Conservation (phyloP, 1,284 basidiomycete species). For the Pseudomicrostroma phylloplanum region DNA sequence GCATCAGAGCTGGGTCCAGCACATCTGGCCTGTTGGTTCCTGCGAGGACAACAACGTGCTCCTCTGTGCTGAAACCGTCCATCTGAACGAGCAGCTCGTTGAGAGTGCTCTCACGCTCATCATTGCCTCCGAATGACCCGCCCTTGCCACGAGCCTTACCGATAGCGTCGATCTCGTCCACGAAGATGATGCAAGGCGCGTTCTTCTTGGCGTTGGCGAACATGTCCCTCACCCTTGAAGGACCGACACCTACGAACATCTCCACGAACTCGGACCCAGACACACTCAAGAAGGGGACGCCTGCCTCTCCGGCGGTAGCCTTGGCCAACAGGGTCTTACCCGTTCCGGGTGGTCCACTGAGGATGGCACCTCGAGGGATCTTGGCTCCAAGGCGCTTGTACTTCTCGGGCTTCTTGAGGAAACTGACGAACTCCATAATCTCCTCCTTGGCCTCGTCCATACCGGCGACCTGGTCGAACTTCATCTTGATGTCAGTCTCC, state of each 20-base stretch:
- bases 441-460: slow-evolving; percentile 99
- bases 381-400: slow-evolving; percentile 97
- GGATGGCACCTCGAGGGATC: slow-evolving; percentile 94
- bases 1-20: slow-evolving; percentile 86
- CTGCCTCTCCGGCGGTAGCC: slow-evolving; percentile 95
- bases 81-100: slow-evolving; percentile 98
- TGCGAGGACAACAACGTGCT: slow-evolving; percentile 92
- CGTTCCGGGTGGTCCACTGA: slow-evolving; percentile 95
- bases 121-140: slow-evolving; percentile 85
- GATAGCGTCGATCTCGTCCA: slow-evolving; percentile 69
- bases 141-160: slow-evolving; percentile 89
- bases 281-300: slow-evolving; percentile 93
- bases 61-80: slow-evolving; percentile 94
- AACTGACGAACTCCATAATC: slow-evolving; percentile 99
- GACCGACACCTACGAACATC: slow-evolving; percentile 99
- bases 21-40: slow-evolving; percentile 97
- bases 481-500: slow-evolving; percentile 86
- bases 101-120: slow-evolving; percentile 94
- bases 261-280: slow-evolving; percentile 99
- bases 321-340: slow-evolving; percentile 98
- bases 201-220: slow-evolving; percentile 97
- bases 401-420: slow-evolving; percentile 88
- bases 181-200: slow-evolving; percentile 84
- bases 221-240: slow-evolving; percentile 91
- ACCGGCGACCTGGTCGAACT: slow-evolving; percentile 92